phyloP scores from a whole-genome alignment of 2,329 filamentous ascomycete genomes.

The Nemania bipapillata region DNA sequence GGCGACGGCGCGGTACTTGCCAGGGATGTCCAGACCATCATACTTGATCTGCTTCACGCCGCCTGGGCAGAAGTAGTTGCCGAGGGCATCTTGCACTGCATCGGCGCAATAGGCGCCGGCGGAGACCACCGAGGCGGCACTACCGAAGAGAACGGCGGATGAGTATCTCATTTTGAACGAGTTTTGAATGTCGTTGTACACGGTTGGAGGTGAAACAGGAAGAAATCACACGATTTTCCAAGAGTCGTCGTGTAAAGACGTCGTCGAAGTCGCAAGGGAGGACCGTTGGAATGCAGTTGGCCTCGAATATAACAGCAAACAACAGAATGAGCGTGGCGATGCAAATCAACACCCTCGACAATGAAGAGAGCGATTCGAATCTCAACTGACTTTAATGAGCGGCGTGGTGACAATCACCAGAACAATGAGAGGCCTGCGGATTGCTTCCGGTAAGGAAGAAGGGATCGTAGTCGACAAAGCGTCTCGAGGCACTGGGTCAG shows the following conservation, averaged over 20 bases:
- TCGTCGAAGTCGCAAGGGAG: constrained; percentile 13
- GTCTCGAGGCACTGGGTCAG: constrained; percentile 29
- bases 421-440: constrained; percentile 48
- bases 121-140: constrained; percentile 45
- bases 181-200: constrained; percentile 7
- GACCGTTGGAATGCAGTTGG: constrained; percentile 28
- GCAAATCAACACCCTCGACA: constrained; percentile 32
- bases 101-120: constrained; percentile 42
- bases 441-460: constrained; percentile 45
- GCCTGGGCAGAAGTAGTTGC: constrained; percentile 47
- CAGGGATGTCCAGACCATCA: constrained; percentile 66
- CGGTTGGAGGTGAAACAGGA: constrained; percentile 7
- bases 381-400: constrained; percentile 45
- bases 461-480: constrained; percentile 43
- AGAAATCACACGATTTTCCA: constrained; percentile 17
- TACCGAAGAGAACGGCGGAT: constrained; percentile 43
- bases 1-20: constrained; percentile 72
- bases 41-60: constrained; percentile 74
- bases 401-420: constrained; percentile 50
- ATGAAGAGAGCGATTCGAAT: constrained; percentile 33
- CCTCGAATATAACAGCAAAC: constrained; percentile 18
- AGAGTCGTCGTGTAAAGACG: constrained; percentile 1
- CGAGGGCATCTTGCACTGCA: constrained; percentile 43
- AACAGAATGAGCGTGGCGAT: constrained; percentile 43
- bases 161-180: constrained; percentile 45